These are phyloP conservation scores for Ogataea angusta DNA, from an alignment of 805 yeast species.

Conservation along the genomic window DNA sequence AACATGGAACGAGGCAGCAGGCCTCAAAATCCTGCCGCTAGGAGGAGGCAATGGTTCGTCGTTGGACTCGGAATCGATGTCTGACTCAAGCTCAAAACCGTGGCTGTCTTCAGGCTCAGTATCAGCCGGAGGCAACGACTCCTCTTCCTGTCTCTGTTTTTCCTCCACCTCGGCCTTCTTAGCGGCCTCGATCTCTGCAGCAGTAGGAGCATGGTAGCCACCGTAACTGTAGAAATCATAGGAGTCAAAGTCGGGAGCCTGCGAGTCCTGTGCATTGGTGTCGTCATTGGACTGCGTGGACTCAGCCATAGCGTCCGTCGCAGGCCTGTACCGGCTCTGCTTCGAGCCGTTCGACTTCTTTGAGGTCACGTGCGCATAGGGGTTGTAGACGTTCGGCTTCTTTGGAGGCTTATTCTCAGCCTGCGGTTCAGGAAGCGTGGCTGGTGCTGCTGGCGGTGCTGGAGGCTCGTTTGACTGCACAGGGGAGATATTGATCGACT, in stretches of 20 bases:
- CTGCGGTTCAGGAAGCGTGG: neutral
- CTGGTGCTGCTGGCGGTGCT: neutral
- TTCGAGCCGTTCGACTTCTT: conserved; percentile 7
- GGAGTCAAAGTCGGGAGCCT: conserved; percentile 14
- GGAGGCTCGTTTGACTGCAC: conserved; percentile 2
- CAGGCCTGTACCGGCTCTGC: conserved; percentile 15
- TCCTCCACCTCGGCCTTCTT: conserved; percentile 7
- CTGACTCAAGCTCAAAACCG: conserved; percentile 1
- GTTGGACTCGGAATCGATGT: neutral
- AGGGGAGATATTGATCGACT: conserved; percentile 11
- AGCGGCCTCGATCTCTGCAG: conserved; percentile 6
- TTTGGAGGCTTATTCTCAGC: conserved; percentile 1
- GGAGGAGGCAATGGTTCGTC: conserved; percentile 23
- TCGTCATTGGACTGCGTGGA: conserved; percentile 6
- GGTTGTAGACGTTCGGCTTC: conserved; percentile 16
- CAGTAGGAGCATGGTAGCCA: conserved; percentile 29
- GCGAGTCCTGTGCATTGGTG: conserved; percentile 5
- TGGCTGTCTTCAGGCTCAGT: neutral
- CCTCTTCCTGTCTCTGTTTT: neutral
- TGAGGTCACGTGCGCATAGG: conserved; percentile 19
- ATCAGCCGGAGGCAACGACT: neutral
- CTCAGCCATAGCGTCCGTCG: conserved; percentile 1
- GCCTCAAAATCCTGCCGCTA: conserved; percentile 16
- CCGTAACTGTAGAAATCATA: conserved; percentile 32
- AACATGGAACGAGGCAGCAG: conserved; percentile 16